Evolutionary conservation across 2,329 filamentous ascomycete genomes (phyloP).

Genomic region (Hypoxylon sp.): DNA sequence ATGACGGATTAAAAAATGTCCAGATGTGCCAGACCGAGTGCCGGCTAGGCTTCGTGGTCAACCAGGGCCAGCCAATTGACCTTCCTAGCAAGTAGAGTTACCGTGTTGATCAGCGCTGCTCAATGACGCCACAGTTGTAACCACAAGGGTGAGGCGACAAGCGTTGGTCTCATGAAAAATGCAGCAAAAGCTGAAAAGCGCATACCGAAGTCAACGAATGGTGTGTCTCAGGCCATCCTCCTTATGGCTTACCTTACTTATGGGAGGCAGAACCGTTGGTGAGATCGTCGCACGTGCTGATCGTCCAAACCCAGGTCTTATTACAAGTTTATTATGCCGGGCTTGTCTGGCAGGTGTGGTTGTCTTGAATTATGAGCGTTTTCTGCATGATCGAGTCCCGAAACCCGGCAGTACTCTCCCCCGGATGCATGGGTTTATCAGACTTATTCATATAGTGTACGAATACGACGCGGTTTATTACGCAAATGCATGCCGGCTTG

Average conservation of each 20-base stretch:
- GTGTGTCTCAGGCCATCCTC: constrained; percentile 27
- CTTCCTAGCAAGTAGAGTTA: constrained; percentile 37
- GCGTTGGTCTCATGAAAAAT: constrained; percentile 26
- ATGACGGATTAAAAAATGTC: constrained; percentile 33
- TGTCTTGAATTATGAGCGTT: constrained; percentile 31
- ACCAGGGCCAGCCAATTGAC: constrained; percentile 29
- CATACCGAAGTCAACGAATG: constrained; percentile 37
- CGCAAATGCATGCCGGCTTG: constrained; percentile 33
- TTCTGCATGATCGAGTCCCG: constrained; percentile 39
- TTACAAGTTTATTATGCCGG: constrained; percentile 46
- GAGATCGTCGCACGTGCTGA: constrained; percentile 47
- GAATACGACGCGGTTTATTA: constrained; percentile 36
- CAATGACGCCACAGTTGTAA: constrained; percentile 44
- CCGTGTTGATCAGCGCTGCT: constrained; percentile 38
- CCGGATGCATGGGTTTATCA: constrained; percentile 30
- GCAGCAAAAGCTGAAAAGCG: constrained; percentile 42
- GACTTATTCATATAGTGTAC: constrained; percentile 32
- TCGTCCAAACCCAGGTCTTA: constrained; percentile 45
- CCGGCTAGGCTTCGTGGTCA: constrained; percentile 19
- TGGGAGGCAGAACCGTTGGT: constrained; percentile 44
- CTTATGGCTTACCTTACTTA: constrained; percentile 39
- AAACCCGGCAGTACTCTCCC: constrained; percentile 42
- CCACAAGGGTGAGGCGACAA: constrained; percentile 28
- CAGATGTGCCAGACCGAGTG: constrained; percentile 30
- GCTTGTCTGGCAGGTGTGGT: constrained; percentile 12